Percentiles rank a stretch among this genome's conserved stretches.
These are phyloP conservation scores for Vaccinium darrowii DNA, from an alignment of 148 eudicot species.

Conservation along the genomic window DNA sequence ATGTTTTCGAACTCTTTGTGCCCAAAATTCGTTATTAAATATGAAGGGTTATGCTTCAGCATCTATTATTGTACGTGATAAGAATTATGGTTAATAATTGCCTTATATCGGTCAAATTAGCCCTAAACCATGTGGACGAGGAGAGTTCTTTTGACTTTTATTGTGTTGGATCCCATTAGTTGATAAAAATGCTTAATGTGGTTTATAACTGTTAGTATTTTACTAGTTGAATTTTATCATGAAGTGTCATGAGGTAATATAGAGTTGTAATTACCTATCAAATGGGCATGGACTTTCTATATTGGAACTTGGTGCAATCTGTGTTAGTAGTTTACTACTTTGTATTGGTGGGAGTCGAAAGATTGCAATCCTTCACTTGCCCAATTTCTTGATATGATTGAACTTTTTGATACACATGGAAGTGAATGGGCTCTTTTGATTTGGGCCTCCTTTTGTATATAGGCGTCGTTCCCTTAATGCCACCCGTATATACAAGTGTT, in stretches of 20 bases:
- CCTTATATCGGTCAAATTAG: neutral
- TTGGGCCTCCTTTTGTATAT: too few species aligned
- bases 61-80: neutral
- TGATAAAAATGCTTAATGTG: neutral
- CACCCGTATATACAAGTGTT: too few species aligned
- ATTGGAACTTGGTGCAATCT: too few species aligned
- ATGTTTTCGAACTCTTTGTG: neutral
- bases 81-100: neutral
- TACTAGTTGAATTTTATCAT: neutral
- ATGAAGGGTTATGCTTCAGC: neutral
- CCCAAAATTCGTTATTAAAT: neutral
- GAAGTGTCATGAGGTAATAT: neutral
- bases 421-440: too few species aligned
- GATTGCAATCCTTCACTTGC: too few species aligned
- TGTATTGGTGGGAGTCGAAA: too few species aligned
- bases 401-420: too few species aligned
- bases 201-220: neutral
- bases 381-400: too few species aligned
- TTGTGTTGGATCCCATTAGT: neutral
- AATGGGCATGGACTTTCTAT: neutral
- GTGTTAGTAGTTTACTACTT: too few species aligned
- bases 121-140: neutral
- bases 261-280: neutral
- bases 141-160: neutral
- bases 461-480: too few species aligned